Percentiles rank a stretch among this genome's conserved stretches.
Conservation (phyloP, 2,329 filamentous ascomycete genomes). For the Scopulariopsis brevicaulis region DNA sequence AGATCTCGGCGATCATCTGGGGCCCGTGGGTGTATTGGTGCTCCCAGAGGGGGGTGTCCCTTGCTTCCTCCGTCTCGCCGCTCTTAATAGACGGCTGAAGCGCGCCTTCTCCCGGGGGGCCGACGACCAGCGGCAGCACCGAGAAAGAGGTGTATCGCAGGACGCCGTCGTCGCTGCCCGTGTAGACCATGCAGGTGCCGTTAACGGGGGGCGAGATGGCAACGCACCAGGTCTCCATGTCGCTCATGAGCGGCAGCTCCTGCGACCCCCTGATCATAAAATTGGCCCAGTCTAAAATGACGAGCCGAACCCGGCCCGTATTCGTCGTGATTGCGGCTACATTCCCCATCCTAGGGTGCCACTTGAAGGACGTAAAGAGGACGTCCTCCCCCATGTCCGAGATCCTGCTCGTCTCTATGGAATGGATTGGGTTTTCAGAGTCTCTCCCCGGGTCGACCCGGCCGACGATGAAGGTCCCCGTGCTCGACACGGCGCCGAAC, state of each 20-base stretch:
- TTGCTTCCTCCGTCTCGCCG: neutral
- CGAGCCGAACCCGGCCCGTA: slow-evolving; percentile 48
- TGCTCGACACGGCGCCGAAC: slow-evolving; percentile 69
- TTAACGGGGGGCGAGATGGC: slow-evolving; percentile 35
- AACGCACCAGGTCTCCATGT: slow-evolving; percentile 65
- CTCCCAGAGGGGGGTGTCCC: neutral
- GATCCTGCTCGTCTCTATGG: slow-evolving; percentile 31
- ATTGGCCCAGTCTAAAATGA: slow-evolving; percentile 28
- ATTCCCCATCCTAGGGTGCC: slow-evolving; percentile 47
- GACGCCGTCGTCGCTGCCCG: slow-evolving; percentile 67
- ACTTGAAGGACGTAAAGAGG: slow-evolving; percentile 62
- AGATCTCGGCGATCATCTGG: slow-evolving; percentile 7
- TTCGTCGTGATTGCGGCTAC: slow-evolving; percentile 63
- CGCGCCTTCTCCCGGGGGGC: neutral
- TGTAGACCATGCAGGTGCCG: slow-evolving; percentile 33
- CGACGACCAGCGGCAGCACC: neutral
- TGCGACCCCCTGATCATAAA: slow-evolving; percentile 23
- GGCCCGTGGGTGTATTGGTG: neutral
- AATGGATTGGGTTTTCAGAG: slow-evolving; percentile 20
- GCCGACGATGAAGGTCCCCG: slow-evolving; percentile 58
- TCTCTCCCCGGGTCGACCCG: slow-evolving; percentile 28
- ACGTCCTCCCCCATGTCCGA: slow-evolving; percentile 41
- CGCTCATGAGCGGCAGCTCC: slow-evolving; percentile 33
- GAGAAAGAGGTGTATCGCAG: slow-evolving; percentile 30
- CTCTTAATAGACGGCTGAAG: neutral